Conservation (phyloP, 139 green algal species). For the Nannochloris sp. region DNA sequence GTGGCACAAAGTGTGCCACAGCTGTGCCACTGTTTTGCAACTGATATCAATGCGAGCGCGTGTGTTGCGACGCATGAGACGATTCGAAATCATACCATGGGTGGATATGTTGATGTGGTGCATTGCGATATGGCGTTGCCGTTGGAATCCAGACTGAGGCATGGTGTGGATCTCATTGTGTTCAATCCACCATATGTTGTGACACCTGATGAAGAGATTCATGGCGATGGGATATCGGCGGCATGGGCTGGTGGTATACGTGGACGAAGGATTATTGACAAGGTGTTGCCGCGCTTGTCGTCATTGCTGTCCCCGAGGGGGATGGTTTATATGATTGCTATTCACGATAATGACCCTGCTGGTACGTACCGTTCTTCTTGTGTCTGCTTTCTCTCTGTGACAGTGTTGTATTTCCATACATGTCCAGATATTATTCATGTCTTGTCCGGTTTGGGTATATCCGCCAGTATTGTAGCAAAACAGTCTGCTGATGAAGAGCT, state of each 20-base stretch:
- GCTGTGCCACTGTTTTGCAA: constrained; percentile 22
- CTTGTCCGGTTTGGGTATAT: constrained; percentile 5
- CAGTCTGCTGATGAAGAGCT: constrained; percentile 58
- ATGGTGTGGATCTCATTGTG: constrained; percentile 54
- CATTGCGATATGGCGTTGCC: constrained; percentile 28
- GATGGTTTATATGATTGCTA: constrained; percentile 63
- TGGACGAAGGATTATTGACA: constrained; percentile 75
- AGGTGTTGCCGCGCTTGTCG: constrained; percentile 54
- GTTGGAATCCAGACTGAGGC: constrained; percentile 23
- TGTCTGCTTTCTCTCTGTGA: no score
- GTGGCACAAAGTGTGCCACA: constrained; percentile 21
- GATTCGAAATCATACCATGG: constrained; percentile 43
- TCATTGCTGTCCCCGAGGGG: constrained; percentile 41
- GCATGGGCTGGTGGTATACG: constrained; percentile 81
- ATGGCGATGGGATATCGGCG: constrained; percentile 35
- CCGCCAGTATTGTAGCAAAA: constrained; percentile 30
- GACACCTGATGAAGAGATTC: constrained; percentile 83
- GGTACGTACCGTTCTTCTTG: background rate
- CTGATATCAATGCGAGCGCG: constrained; percentile 56
- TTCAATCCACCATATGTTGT: constrained; percentile 98
- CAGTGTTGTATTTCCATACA: no score
- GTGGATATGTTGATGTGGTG: constrained; percentile 35
- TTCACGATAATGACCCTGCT: constrained; percentile 64
- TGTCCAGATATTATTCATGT: constrained; percentile 19
- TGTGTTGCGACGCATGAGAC: constrained; percentile 39